Base-by-base conservation (phyloP, 306 rosid genomes). In the Prunus persica region DNA sequence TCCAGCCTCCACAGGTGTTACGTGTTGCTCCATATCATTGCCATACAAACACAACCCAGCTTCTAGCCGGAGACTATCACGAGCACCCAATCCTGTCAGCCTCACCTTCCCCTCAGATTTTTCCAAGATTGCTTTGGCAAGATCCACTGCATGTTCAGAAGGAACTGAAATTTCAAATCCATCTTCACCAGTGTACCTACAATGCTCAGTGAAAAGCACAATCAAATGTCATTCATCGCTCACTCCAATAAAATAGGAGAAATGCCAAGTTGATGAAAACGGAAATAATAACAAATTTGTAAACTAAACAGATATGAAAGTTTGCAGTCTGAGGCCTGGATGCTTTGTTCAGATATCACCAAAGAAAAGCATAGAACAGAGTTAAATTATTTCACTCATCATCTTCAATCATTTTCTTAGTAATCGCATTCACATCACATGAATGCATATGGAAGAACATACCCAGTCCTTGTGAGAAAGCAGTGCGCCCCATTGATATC, bases 101-200 rank as follows among this genome's bases (percentile, higher is more conserved):
- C 98, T 86, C 79, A 92, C 78, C 83, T 92, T 96, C 76, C 91
- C 93, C 82, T 92, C 94, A 4, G 99, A 96, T 83, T 91, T 96
- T 86, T 96, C 97, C 80, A 96, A 85, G 79, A 96, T 87, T 67
- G 96, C 99, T 84, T 96, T 92, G 20, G 99, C 88, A 84, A 96
- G 99, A 76, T 91, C 98, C 72, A 92, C 41, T 22, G 88, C 97
- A 76, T 84, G 30, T 83, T 96, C 99, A 2, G 96, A 91, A 47
- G 98, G 98, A 65, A 96, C 96, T 72, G 99, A 96, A 54, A 96
- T 96, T 87, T 96, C 99, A 82, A 96, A 96, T 75, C 99, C 99
- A 85, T 96, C 99, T 83, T 96, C 99, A 32, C 99, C 99, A 11
- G 98, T 96, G 85, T 96, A 96, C 83, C 99, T 96, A 87, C 85